A percentile compares a stretch with the other conserved stretches of the same genome.
phyloP scores from a whole-genome alignment of 1,284 basidiomycete genomes.

The Ceratobasidium sp. region DNA sequence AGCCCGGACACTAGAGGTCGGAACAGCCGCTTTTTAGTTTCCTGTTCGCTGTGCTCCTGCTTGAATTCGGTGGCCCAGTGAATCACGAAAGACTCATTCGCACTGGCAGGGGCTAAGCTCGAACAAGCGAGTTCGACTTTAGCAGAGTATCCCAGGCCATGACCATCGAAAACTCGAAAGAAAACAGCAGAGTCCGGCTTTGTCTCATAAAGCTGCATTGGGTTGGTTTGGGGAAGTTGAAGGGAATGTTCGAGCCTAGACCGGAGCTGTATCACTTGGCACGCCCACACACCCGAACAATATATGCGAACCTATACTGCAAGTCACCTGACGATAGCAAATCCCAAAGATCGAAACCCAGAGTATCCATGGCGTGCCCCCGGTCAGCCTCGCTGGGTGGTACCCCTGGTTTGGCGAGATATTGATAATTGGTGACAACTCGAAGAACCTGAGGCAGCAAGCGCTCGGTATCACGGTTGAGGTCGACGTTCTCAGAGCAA shows the following conservation, averaged over 20 bases:
- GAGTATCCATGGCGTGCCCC: background rate
- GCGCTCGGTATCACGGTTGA: too few relatives aligned
- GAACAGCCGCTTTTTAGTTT: background rate
- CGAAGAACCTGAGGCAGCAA: too few relatives aligned
- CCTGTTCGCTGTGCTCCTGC: background rate
- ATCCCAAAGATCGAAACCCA: background rate
- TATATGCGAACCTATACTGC: background rate
- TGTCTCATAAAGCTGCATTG: background rate
- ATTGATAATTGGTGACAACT: too few relatives aligned
- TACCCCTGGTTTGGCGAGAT: too few relatives aligned
- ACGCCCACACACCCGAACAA: background rate
- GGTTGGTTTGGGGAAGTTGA: background rate
- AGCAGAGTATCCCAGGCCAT: background rate
- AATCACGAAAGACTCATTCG: background rate
- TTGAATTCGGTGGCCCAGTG: constrained; percentile 25
- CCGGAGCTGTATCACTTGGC: background rate
- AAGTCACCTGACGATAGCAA: background rate
- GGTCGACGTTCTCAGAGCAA: background rate
- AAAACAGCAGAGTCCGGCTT: background rate
- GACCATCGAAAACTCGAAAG: background rate
- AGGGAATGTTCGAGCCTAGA: background rate
- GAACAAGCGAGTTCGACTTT: background rate
- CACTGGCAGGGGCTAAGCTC: background rate
- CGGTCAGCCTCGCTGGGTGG: background rate
- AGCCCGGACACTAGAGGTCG: constrained; percentile 13